A percentile compares a stretch with the other conserved stretches of the same genome.
Conservation (phyloP, 106 monocot species). For the Dioscorea alata region DNA sequence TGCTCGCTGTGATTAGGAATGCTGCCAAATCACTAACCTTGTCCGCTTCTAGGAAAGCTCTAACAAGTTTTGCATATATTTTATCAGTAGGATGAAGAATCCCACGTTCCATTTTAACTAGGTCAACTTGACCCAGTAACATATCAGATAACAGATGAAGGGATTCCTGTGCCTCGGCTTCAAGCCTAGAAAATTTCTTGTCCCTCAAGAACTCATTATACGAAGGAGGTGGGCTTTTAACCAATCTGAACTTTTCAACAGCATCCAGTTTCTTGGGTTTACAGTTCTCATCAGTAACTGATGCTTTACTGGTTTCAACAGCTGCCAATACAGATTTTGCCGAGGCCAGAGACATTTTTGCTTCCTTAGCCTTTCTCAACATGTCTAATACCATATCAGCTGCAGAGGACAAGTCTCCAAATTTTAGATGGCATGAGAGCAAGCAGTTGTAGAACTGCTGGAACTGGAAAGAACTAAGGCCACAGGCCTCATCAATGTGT, state of each 20-base stretch:
- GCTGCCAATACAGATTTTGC: constrained; percentile 54
- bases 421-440: constrained; percentile 86
- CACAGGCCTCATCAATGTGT: constrained; percentile 56
- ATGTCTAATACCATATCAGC: constrained; percentile 65
- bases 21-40: constrained; percentile 59
- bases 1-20: constrained; percentile 67
- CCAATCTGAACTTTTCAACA: constrained; percentile 19
- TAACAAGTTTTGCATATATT: constrained; percentile 87
- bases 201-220: constrained; percentile 60
- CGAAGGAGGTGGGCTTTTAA: constrained; percentile 31
- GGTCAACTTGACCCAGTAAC: constrained; percentile 42
- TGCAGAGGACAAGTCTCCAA: constrained; percentile 60
- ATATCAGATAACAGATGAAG: constrained; percentile 45
- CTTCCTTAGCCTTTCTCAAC: constrained; percentile 75
- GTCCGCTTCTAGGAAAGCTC: constrained; percentile 59
- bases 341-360: constrained; percentile 58
- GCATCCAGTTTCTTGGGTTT: constrained; percentile 9
- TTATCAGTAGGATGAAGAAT: constrained; percentile 92
- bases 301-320: constrained; percentile 22
- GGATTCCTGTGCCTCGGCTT: constrained; percentile 49
- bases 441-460: constrained; percentile 76
- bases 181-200: constrained; percentile 45
- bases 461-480: constrained; percentile 44
- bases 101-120: constrained; percentile 67
- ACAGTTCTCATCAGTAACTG: constrained; percentile 4